Conservation (phyloP, 2,329 filamentous ascomycete species). For the Pleurostoma richardsiae region DNA sequence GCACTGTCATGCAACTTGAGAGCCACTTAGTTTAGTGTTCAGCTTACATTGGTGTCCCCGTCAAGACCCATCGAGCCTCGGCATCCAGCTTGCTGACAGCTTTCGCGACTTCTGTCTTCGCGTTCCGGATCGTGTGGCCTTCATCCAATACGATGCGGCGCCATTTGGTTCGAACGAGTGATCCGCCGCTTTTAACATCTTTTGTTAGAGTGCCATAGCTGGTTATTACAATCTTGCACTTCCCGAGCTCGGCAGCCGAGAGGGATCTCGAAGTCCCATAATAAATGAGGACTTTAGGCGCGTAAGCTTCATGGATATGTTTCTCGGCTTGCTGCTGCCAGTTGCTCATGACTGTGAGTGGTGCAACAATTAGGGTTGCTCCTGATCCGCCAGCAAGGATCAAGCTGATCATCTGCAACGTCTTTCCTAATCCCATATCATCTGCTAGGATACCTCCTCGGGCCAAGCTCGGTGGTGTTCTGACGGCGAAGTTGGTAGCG, state of each 20-base stretch:
- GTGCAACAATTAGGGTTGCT: conserved; percentile 74
- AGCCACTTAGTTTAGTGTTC: too few species aligned
- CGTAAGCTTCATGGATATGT: conserved; percentile 61
- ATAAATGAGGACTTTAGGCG: conserved; percentile 66
- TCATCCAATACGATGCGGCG: conserved; percentile 77
- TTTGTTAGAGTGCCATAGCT: conserved; percentile 73
- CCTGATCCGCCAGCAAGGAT: conserved; percentile 56
- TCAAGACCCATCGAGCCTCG: conserved; percentile 72
- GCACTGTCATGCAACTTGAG: too few species aligned
- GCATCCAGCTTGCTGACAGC: conserved; percentile 65
- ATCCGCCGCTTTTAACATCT: conserved; percentile 45
- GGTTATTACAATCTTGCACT: conserved; percentile 75
- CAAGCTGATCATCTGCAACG: conserved; percentile 77
- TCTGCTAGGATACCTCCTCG: conserved; percentile 84
- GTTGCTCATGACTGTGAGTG: conserved; percentile 84
- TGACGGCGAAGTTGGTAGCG: conserved; percentile 64
- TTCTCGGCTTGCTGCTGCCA: conserved; percentile 76
- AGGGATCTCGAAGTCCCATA: conserved; percentile 61
- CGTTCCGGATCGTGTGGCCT: conserved; percentile 77
- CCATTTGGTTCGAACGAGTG: conserved; percentile 56
- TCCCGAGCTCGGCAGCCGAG: conserved; percentile 47
- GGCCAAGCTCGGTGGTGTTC: conserved; percentile 55
- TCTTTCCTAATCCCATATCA: conserved; percentile 92
- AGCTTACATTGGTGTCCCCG: conserved; percentile 65
- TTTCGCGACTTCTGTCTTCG: conserved; percentile 64